A percentile compares a stretch with the other conserved stretches of the same genome.
Evolutionary conservation across 2,329 filamentous ascomycete species (phyloP).

Genomic region (Thielaviopsis punctulata): DNA sequence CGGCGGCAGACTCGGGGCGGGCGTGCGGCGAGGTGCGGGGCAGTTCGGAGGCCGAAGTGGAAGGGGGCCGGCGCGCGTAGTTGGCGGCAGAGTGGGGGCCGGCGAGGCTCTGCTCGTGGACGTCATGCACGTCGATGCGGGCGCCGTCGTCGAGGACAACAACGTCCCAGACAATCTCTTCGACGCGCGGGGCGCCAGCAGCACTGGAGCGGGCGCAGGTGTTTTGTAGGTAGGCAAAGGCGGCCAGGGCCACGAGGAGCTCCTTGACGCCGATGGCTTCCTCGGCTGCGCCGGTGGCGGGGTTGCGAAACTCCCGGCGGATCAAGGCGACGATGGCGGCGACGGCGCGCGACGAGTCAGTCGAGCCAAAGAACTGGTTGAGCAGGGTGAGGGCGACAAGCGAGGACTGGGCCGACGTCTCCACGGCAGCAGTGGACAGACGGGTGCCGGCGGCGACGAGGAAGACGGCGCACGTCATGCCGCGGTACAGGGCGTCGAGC

Average conservation of each 20-base stretch:
- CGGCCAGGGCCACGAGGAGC: conserved; percentile 41
- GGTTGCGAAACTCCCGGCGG: conserved; percentile 45
- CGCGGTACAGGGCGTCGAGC: conserved; percentile 37
- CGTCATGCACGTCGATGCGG: conserved; percentile 31
- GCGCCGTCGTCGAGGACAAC: conserved; percentile 43
- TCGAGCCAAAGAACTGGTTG: conserved; percentile 49
- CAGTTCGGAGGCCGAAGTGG: not conserved
- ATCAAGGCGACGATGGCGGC: conserved; percentile 49
- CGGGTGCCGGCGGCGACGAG: conserved; percentile 45
- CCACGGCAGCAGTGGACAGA: conserved; percentile 36
- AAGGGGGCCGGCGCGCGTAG: not conserved
- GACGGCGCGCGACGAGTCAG: conserved; percentile 51
- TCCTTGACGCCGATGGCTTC: conserved; percentile 44
- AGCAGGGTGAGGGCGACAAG: conserved; percentile 40
- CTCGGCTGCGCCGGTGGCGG: conserved; percentile 38
- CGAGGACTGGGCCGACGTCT: conserved; percentile 36
- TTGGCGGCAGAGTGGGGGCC: conserved; percentile 15
- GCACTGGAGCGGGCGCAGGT: conserved; percentile 34
- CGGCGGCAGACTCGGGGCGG: conserved; percentile 13
- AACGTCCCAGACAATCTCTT: conserved; percentile 49
- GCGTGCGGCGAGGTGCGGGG: conserved; percentile 6
- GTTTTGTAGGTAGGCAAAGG: conserved; percentile 43
- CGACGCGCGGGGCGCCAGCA: conserved; percentile 30
- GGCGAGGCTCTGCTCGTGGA: conserved; percentile 22
- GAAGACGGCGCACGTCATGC: conserved; percentile 41